A percentile compares a stretch with the other conserved stretches of the same genome.
Conservation (phyloP, 352 stramenopile genomes). For the Phytophthora ohioensis region DNA sequence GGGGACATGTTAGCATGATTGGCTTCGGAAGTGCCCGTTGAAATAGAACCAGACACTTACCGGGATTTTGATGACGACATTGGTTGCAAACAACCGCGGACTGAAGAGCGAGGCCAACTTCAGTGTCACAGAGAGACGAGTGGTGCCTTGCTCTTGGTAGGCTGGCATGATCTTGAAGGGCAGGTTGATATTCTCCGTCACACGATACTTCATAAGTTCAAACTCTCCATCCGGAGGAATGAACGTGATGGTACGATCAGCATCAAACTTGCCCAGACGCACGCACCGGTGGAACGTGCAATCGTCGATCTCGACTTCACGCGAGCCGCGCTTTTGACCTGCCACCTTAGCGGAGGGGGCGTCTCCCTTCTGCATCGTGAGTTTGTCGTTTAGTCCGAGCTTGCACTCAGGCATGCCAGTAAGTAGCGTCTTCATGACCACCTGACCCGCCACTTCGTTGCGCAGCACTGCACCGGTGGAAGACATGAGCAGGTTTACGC, state of each 20-base stretch:
- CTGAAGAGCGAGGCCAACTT: slow-evolving; percentile 95
- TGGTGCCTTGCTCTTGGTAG: slow-evolving; percentile 95
- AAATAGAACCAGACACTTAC: slow-evolving; percentile 39
- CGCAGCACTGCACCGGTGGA: slow-evolving; percentile 93
- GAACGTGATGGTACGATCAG: slow-evolving; percentile 97
- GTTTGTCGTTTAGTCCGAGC: slow-evolving; percentile 98
- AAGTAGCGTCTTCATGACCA: slow-evolving; percentile 98
- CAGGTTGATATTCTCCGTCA: slow-evolving; percentile 98
- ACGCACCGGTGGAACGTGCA: slow-evolving; percentile 99
- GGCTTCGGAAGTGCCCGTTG: too few species aligned
- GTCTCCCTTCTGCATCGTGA: slow-evolving; percentile 97
- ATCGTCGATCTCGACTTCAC: slow-evolving; percentile 95
- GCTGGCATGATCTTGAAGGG: slow-evolving; percentile 98
- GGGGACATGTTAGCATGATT: too few species aligned
- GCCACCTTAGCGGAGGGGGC: slow-evolving; percentile 58
- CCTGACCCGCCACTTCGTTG: slow-evolving; percentile 96
- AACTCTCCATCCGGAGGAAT: slow-evolving; percentile 99
- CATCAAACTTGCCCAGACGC: slow-evolving; percentile 98
- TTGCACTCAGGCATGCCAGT: slow-evolving; percentile 99
- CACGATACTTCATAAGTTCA: slow-evolving; percentile 98
- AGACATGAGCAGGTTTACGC: slow-evolving; percentile 97
- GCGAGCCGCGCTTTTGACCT: slow-evolving; percentile 75
- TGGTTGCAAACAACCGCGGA: slow-evolving; percentile 96
- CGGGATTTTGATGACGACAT: slow-evolving; percentile 96
- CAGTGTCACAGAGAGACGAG: slow-evolving; percentile 80